Evolutionary conservation across 1,284 basidiomycete genomes (phyloP).

Genomic region (Tylopilus sp.): DNA sequence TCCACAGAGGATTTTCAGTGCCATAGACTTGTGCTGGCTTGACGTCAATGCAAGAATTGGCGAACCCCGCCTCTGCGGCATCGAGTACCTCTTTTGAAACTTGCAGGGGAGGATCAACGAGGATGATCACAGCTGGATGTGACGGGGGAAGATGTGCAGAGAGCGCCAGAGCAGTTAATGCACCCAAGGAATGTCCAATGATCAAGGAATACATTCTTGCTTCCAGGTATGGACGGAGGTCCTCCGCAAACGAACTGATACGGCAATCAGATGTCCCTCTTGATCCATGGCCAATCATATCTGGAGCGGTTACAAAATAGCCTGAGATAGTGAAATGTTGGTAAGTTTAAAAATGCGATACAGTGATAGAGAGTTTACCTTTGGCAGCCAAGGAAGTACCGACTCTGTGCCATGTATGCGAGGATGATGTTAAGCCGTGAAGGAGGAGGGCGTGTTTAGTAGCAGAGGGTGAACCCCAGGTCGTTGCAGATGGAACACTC

Average conservation of each 20-base stretch:
- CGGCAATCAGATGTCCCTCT: constrained; percentile 27
- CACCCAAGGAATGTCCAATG: constrained; percentile 39
- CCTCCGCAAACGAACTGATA: constrained; percentile 23
- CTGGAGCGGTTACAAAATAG: constrained; percentile 36
- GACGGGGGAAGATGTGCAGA: constrained; percentile 25
- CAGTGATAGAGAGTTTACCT: constrained; percentile 16
- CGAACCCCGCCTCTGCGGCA: background rate
- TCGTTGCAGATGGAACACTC: constrained; percentile 23
- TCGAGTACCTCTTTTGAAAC: background rate
- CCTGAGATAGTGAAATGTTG: constrained; percentile 19
- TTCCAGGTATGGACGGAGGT: constrained; percentile 36
- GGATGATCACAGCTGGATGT: constrained; percentile 31
- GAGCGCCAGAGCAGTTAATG: constrained; percentile 20
- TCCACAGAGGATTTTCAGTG: constrained; percentile 32
- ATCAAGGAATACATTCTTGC: constrained; percentile 28
- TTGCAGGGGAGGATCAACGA: constrained; percentile 35
- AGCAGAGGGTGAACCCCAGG: constrained; percentile 28
- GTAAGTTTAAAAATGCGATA: background rate
- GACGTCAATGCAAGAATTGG: constrained; percentile 2
- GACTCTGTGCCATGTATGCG: constrained; percentile 34
- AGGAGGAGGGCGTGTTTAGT: constrained; percentile 31
- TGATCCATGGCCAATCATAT: constrained; percentile 35
- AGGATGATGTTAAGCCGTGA: constrained; percentile 35
- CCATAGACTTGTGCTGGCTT: constrained; percentile 12
- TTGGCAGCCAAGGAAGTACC: constrained; percentile 27